Evolutionary conservation across 164 flowering plant species (phyloP).

Genomic region (Berberis thunbergii): DNA sequence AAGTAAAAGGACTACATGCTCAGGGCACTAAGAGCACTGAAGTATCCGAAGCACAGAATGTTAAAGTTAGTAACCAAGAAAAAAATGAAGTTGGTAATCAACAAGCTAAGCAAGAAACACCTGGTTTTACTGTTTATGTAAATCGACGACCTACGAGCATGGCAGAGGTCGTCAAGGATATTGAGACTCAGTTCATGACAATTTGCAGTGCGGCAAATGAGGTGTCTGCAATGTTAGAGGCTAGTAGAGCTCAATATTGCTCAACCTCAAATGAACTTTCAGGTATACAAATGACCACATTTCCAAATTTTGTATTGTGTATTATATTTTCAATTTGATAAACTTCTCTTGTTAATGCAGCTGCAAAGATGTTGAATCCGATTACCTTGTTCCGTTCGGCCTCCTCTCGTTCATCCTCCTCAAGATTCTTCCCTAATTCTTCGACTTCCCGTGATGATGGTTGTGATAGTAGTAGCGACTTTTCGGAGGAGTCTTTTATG

Average conservation of each 20-base stretch:
- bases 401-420: conserved; percentile 78
- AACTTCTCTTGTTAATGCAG: conserved; percentile 31
- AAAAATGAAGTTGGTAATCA: conserved; percentile 30
- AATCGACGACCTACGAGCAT: conserved; percentile 79
- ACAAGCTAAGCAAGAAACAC: conserved; percentile 48
- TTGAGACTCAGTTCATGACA: conserved; percentile 62
- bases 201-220: conserved; percentile 63
- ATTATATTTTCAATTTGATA: background rate
- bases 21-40: conserved; percentile 26
- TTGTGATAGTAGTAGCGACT: conserved; percentile 57
- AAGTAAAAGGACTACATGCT: conserved; percentile 23
- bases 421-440: conserved; percentile 54
- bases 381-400: conserved; percentile 81
- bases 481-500: conserved; percentile 55
- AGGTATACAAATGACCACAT: conserved; percentile 31
- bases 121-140: conserved; percentile 83
- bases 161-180: conserved; percentile 81
- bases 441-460: conserved; percentile 52
- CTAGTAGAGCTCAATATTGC: conserved; percentile 51
- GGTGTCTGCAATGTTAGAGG: conserved; percentile 63
- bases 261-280: conserved; percentile 58
- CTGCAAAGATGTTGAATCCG: conserved; percentile 78
- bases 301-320: background rate
- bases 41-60: conserved; percentile 33
- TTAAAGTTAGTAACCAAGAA: conserved; percentile 31